These are phyloP conservation scores for Hypoxylon cercidicola DNA, from an alignment of 495 filamentous ascomycete genomes.

Conservation along the genomic window DNA sequence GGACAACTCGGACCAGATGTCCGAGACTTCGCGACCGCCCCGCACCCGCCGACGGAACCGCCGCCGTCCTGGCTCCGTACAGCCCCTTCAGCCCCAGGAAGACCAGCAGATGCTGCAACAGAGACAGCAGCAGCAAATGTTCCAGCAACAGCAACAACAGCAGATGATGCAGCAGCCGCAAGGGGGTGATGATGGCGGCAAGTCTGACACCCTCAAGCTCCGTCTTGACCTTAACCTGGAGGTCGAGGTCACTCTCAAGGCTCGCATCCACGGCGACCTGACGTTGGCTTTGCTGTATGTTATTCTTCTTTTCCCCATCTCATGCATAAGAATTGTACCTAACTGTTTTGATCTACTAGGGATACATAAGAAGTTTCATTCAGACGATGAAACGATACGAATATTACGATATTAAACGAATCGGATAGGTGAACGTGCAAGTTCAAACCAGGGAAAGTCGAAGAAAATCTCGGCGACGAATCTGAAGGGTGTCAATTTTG, in stretches of 20 bases:
- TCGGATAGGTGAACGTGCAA: neutral
- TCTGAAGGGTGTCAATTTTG: too few species aligned
- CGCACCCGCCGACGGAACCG: constrained; percentile 47
- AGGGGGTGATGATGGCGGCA: constrained; percentile 48
- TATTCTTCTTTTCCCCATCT: neutral
- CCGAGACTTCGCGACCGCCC: constrained; percentile 50
- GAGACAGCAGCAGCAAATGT: constrained; percentile 39
- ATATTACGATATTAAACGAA: constrained; percentile 21
- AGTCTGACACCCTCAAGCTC: constrained; percentile 72
- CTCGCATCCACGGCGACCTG: constrained; percentile 86
- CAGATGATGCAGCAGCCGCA: constrained; percentile 39
- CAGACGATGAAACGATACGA: constrained; percentile 2
- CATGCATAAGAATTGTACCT: neutral
- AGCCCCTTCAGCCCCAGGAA: constrained; percentile 35
- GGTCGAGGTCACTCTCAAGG: constrained; percentile 84
- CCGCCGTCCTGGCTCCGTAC: constrained; percentile 35
- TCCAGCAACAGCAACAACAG: constrained; percentile 40
- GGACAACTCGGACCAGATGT: constrained; percentile 54
- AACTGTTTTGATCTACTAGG: constrained; percentile 10
- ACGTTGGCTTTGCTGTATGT: constrained; percentile 82
- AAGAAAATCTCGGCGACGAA: neutral
- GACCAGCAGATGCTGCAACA: constrained; percentile 45
- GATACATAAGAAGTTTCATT: constrained; percentile 21
- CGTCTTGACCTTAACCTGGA: constrained; percentile 83
- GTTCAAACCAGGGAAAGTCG: neutral